Base-by-base conservation (phyloP, 139 green algal genomes). In the Chlorella sp. region DNA sequence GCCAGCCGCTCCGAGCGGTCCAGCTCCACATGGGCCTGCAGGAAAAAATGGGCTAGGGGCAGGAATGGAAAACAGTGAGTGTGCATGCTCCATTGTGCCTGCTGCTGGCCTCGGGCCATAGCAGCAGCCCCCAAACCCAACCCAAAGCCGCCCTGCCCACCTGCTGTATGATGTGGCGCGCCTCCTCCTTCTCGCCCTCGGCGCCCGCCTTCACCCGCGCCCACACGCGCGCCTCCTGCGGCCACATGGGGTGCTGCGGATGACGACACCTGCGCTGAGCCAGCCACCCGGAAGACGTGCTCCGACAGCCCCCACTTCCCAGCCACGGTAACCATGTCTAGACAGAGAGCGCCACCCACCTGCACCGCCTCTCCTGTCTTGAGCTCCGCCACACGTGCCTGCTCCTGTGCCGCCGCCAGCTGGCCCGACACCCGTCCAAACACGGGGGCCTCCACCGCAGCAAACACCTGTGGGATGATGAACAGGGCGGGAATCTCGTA, bases 151-250 rank as follows among this genome's bases (percentile, higher is more conserved):
- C 67, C 67, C 67, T 20, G 34, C 67, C 34, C 34, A 24, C 74
- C n/a, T 40, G 36, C 76, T 82, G 36, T 60, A 82, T 82, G 26
- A 72, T 38, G 51, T 34, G 54, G 24, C 54, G 36, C 4, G 76
- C 76, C 36, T 73, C 76, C 38, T 20, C 19, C 54, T 70, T 82
- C 54, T 82, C 76, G 36, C 38, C 54, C 36, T 82, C 76, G 11
- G 54, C 76, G 28, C 38, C 34, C 5, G 76, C 4, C 22, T 43
- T 43, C 56, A 82, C 76, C 16, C 30, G 36, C 24, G 54, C 54
- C 76, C 76, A 82, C 76, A 54, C 56, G 20, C 76, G 26, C 1
- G 76, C 76, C 76, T 82, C 76, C 76, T 82, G 76, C 51, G 51
- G 8, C 46, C 8, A 43, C 32, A 46, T 20, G 24, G 24, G 3